Base-by-base conservation (phyloP, 306 rosid genomes). In the Prunus salicina region DNA sequence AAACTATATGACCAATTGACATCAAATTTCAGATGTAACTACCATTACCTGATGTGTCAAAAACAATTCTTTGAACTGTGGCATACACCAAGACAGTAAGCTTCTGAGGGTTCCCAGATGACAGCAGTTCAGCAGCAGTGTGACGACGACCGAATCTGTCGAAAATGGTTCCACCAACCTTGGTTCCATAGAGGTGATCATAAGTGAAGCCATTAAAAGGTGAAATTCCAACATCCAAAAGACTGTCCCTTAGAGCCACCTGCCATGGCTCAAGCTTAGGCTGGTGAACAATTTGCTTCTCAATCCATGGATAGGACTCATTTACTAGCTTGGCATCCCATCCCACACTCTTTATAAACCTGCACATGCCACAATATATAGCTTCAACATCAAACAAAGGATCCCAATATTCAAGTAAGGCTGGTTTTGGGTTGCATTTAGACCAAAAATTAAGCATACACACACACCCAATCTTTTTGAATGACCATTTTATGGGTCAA, bases 141-240 rank as follows among this genome's bases (percentile, higher is more conserved):
- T 95, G 97, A 43, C 97, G 93, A 41, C 90, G 92, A 57, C 96
- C 96, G 3, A 85, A 92, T 22, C 86, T 80, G 64, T 95, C 98
- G 2, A 85, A 95, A 71, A 90, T 95, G 86, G 98, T 95, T 71
- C 98, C 98, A 18, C 98, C 98, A 67, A 95, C 82, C 69, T 95
- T 95, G 72, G 98, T 95, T 65, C 98, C 98, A 71, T 86, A 89
- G 16, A 90, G 12, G 75, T 95, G 98, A 80, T 95, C 98, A 65
- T 88, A 95, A 65, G 98, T 95, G 89, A 95, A 95, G 0, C 98
- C 98, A 79, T 95, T 95, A 56, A 82, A 92, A 60, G 98, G 98
- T 13, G 95, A 85, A 12, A 95, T 75, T 2, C 98, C 98, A 32
- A 77, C 79, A 51, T 84, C 93, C 68, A 95, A 64, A 74, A 95